Evolutionary conservation across 2,329 filamentous ascomycete genomes (phyloP), one percentile per base, ranked within the genome.

Genomic region (Claviceps monticola): DNA sequence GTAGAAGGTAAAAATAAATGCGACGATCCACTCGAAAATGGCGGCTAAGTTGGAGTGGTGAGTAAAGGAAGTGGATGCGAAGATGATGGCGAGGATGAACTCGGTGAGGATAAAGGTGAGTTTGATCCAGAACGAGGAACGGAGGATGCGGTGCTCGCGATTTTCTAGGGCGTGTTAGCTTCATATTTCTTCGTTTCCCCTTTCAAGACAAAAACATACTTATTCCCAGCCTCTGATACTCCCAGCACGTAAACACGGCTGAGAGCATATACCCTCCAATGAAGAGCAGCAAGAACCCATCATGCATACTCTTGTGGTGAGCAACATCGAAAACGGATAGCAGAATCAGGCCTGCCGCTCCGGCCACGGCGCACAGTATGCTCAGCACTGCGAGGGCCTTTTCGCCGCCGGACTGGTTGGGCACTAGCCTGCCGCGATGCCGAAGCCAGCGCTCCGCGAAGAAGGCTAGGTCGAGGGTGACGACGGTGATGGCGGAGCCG

Each of bases 1-100:
- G 70, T 95, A 97, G 62, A 90, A 84, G 50, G 86, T 87, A 70
- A 90, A 96, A 62, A 95, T 74, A 62, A 95, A 82, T 36, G 88
- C 80, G 57, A 96, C 81, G 54, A 80, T 64, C 80, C 80, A 83
- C 70, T 97, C 91, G 36, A 96, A 67, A 50, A 94, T 71, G 5
- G 89, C 93, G 41, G 83, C 88, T 1, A 71, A 68, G 66, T 93
- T 84, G 59, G 74, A 76, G 23, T 73, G 61, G 8, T 68, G 54
- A 3, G 64, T 67, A 41, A 69, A 73, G 38, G 73, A 75, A 51
- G 72, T 73, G 4, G 80, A 73, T 21, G 74, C 83, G 65, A 97
- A 97, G 45, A 76, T 82, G 61, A 89, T 74, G 56, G 79, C 82
- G 8, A 98, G 79, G 17, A 66, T 71, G 41, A 95, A 60, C 66